These are phyloP conservation scores for Blumeriella jaapii DNA, from an alignment of 2,329 filamentous ascomycete species.

Conservation along the genomic window DNA sequence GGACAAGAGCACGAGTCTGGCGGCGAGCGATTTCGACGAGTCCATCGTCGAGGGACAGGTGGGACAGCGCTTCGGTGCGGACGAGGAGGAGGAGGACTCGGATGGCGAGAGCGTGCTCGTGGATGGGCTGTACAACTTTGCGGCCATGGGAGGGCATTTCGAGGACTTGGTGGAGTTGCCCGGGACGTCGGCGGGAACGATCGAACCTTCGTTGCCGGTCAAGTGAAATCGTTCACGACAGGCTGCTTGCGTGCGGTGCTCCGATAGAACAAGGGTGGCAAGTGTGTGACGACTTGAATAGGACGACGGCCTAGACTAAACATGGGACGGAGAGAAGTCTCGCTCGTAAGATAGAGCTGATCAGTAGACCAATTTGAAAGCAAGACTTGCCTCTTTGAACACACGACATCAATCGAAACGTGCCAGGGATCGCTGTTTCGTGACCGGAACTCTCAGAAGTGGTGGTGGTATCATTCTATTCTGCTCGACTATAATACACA, in stretches of 20 bases:
- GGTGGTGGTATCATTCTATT: slow-evolving; percentile 13
- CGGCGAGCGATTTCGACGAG: slow-evolving; percentile 4
- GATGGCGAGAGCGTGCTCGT: slow-evolving; percentile 10
- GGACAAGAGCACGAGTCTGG: slow-evolving; percentile 3
- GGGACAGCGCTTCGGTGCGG: slow-evolving; percentile 15
- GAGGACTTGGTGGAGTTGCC: slow-evolving; percentile 18
- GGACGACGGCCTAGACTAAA: no score
- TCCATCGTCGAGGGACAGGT: slow-evolving; percentile 12
- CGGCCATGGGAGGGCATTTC: slow-evolving; percentile 13
- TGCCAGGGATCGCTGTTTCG: no score
- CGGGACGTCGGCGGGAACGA: slow-evolving; percentile 9
- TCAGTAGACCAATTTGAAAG: no score
- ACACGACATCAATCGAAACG: no score
- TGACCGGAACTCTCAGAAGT: background rate
- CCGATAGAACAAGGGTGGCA: no score
- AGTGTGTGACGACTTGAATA: no score
- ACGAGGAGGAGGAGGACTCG: slow-evolving; percentile 3
- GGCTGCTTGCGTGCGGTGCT: no score
- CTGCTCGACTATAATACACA: slow-evolving; percentile 10
- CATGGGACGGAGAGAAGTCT: no score
- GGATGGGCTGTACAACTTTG: slow-evolving; percentile 19
- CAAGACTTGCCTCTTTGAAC: no score
- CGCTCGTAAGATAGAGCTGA: no score
- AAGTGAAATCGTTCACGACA: no score
- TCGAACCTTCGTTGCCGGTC: slow-evolving; percentile 2